Evolutionary conservation across 352 stramenopile species (phyloP).

Genomic region (Pythium angustatum): DNA sequence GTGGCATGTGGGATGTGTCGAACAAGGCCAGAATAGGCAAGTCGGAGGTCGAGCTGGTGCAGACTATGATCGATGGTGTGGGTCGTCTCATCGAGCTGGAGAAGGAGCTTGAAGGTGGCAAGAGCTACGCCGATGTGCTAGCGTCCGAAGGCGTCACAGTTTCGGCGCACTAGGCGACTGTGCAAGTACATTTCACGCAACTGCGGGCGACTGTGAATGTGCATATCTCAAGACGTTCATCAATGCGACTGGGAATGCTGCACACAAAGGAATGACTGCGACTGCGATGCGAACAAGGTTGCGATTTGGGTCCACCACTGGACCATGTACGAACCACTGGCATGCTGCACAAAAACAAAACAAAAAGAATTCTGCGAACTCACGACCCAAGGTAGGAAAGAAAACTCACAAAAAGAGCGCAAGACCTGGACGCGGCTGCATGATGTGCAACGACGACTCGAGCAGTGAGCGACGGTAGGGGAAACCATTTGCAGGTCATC

Average conservation of each 20-base stretch:
- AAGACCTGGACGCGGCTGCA: no score
- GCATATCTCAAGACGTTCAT: neutral
- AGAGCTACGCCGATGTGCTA: constrained; percentile 65
- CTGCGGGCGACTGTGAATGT: neutral
- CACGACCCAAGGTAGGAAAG: neutral
- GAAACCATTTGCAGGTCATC: no score
- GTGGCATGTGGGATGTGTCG: constrained; percentile 93
- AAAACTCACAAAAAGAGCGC: neutral
- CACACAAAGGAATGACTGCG: no score
- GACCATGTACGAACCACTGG: neutral
- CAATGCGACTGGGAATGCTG: neutral
- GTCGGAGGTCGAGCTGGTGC: constrained; percentile 93
- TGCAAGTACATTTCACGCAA: neutral
- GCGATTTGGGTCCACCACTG: constrained; percentile 1
- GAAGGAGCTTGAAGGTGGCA: constrained; percentile 77
- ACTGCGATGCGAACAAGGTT: neutral
- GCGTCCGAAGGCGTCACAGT: constrained; percentile 53
- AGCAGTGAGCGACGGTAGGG: neutral
- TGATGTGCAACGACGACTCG: neutral
- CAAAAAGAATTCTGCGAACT: neutral
- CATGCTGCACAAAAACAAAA: constrained; percentile 9
- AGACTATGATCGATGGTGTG: constrained; percentile 95
- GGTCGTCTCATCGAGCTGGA: constrained; percentile 91
- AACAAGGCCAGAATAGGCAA: constrained; percentile 94
- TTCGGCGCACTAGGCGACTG: constrained; percentile 9